Evolutionary conservation across 257 asterid species (phyloP).

Genomic region (Fraxinus anomala): DNA sequence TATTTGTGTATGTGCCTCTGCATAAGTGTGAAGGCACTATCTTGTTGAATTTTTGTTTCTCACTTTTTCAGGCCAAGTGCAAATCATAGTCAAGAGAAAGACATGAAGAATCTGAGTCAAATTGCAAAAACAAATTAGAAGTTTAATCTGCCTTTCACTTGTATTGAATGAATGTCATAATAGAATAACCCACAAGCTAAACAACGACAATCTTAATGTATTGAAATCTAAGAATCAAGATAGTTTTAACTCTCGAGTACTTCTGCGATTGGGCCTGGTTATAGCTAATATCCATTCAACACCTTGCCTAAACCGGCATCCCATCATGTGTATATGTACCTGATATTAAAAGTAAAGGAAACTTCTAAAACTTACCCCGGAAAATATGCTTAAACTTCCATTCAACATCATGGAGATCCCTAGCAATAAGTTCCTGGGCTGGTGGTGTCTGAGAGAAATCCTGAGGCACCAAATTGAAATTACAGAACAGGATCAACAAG

Average conservation of each 20-base stretch:
- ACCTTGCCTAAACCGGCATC: background rate
- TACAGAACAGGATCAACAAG: slow-evolving; percentile 24
- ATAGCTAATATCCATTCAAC: background rate
- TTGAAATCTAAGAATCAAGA: background rate
- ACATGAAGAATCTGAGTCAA: background rate
- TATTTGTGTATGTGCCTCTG: background rate
- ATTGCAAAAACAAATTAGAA: slow-evolving; percentile 9
- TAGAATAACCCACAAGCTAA: slow-evolving; percentile 10
- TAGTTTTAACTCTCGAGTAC: background rate
- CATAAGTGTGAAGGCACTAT: background rate
- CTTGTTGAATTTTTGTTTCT: background rate
- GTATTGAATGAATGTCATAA: background rate
- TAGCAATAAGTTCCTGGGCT: slow-evolving; percentile 92
- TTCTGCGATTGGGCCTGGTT: background rate
- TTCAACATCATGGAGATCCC: slow-evolving; percentile 93
- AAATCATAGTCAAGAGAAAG: slow-evolving; percentile 1
- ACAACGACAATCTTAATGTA: background rate
- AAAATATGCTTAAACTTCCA: slow-evolving; percentile 98
- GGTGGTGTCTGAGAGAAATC: slow-evolving; percentile 99
- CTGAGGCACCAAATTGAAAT: slow-evolving; percentile 42
- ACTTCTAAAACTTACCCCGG: slow-evolving; percentile 58
- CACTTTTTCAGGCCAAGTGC: slow-evolving; percentile 3
- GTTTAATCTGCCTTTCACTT: background rate
- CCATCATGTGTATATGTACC: background rate
- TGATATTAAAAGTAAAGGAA: background rate